Percentiles rank a stretch among this genome's conserved stretches.
These are phyloP conservation scores for Diaporthe nobilis DNA, from an alignment of 2,329 filamentous ascomycete species.

Conservation along the genomic window DNA sequence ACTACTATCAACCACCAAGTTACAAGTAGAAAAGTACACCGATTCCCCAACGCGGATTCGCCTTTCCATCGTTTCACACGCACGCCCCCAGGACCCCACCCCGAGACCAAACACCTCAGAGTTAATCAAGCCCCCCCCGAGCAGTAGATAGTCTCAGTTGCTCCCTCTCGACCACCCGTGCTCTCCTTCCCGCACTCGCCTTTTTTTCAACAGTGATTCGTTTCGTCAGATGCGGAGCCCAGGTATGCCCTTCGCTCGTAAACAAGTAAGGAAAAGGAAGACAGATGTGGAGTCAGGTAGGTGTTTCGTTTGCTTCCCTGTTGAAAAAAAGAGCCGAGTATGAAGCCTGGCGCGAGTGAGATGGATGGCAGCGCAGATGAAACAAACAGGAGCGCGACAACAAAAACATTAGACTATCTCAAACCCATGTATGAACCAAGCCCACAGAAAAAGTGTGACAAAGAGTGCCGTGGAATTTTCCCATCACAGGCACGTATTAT, in stretches of 20 bases:
- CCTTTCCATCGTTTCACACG: constrained; percentile 17
- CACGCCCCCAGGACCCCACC: neutral
- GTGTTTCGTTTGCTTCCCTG: constrained; percentile 34
- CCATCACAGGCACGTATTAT: constrained; percentile 42
- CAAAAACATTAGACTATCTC: constrained; percentile 41
- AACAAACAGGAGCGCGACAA: constrained; percentile 27
- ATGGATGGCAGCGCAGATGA: constrained; percentile 23
- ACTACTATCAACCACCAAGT: constrained; percentile 25
- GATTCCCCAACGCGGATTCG: constrained; percentile 31
- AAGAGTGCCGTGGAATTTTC: constrained; percentile 36
- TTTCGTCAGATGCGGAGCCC: constrained; percentile 29
- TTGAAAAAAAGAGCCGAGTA: constrained; percentile 20
- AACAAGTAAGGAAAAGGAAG: constrained; percentile 25
- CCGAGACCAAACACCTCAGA: constrained; percentile 23
- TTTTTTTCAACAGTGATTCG: constrained; percentile 34
- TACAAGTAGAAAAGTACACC: constrained; percentile 32
- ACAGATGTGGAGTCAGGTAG: constrained; percentile 22
- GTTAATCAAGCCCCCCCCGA: neutral
- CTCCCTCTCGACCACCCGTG: constrained; percentile 12
- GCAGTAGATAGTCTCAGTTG: constrained; percentile 13
- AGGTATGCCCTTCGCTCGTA: constrained; percentile 32
- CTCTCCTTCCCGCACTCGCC: neutral
- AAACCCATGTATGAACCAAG: constrained; percentile 39
- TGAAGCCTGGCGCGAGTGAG: constrained; percentile 18
- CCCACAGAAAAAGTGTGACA: constrained; percentile 25